Evolutionary conservation across 495 filamentous ascomycete species (phyloP).

Genomic region (Aspergillus diversus): DNA sequence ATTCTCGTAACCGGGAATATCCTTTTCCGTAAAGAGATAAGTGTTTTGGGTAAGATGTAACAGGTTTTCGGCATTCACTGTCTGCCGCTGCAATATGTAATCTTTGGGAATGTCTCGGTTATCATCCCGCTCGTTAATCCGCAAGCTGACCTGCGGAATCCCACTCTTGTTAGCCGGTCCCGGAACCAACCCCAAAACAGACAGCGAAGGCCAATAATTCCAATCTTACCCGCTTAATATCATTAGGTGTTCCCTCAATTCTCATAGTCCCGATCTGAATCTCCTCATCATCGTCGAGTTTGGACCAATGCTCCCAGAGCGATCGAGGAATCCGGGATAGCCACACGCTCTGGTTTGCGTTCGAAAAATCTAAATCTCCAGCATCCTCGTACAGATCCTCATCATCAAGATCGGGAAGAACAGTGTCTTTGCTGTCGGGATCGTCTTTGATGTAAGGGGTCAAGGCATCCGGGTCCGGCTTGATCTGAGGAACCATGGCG

Average conservation of each 20-base stretch:
- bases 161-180: slow-evolving; percentile 3
- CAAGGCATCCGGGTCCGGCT: slow-evolving; percentile 43
- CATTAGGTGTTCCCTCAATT: slow-evolving; percentile 58
- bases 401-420: slow-evolving; percentile 65
- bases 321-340: slow-evolving; percentile 76
- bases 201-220: neutral
- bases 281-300: slow-evolving; percentile 61
- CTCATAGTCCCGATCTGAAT: slow-evolving; percentile 78
- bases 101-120: slow-evolving; percentile 77
- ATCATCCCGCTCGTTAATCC: slow-evolving; percentile 55
- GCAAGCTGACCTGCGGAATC: slow-evolving; percentile 50
- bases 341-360: slow-evolving; percentile 62
- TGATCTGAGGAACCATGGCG: slow-evolving; percentile 42
- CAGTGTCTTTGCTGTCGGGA: slow-evolving; percentile 58
- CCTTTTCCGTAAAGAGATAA: slow-evolving; percentile 88
- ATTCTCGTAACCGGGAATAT: slow-evolving; percentile 76
- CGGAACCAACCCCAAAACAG: neutral
- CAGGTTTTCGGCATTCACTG: slow-evolving; percentile 47
- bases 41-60: slow-evolving; percentile 65
- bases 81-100: slow-evolving; percentile 73
- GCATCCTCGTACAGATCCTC: slow-evolving; percentile 87
- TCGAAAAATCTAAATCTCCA: slow-evolving; percentile 78
- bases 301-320: slow-evolving; percentile 71
- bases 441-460: slow-evolving; percentile 66
- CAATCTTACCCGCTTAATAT: slow-evolving; percentile 54